Evolutionary conservation across 306 rosid genomes (phyloP).

Genomic region (Cyclanthera cordifolia): DNA sequence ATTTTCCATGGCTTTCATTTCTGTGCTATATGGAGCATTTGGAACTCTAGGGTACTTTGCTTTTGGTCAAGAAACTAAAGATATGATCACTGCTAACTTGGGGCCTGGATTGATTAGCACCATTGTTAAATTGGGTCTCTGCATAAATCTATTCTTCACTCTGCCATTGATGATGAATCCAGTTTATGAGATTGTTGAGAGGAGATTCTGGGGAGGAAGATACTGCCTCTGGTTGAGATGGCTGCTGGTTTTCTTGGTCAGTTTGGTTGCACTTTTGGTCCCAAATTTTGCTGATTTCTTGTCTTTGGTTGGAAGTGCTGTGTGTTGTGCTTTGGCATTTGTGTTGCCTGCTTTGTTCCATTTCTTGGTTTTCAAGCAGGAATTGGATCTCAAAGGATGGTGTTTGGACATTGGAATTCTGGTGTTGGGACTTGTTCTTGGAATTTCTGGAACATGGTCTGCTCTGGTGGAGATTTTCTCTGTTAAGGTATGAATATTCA

Average conservation of each 20-base stretch:
- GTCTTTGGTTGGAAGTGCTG: slow-evolving; percentile 43
- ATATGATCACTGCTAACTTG: slow-evolving; percentile 34
- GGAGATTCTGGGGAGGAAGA: slow-evolving; percentile 33
- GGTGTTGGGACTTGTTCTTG: slow-evolving; percentile 31
- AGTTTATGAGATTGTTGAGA: slow-evolving; percentile 40
- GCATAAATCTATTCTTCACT: slow-evolving; percentile 40
- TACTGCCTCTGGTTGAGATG: slow-evolving; percentile 39
- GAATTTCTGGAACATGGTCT: slow-evolving; percentile 37
- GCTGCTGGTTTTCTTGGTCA: slow-evolving; percentile 33
- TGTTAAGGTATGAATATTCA: slow-evolving; percentile 6
- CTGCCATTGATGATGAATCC: slow-evolving; percentile 56
- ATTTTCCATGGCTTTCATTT: slow-evolving; percentile 31
- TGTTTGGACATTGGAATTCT: slow-evolving; percentile 24
- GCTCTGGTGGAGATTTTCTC: slow-evolving; percentile 32
- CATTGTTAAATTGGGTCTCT: slow-evolving; percentile 35
- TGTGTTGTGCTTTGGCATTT: slow-evolving; percentile 41
- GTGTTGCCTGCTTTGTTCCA: slow-evolving; percentile 48
- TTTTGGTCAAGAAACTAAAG: slow-evolving; percentile 34
- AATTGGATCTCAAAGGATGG: slow-evolving; percentile 25
- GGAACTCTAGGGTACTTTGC: slow-evolving; percentile 43
- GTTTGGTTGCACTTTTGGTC: slow-evolving; percentile 35
- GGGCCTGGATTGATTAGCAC: slow-evolving; percentile 28
- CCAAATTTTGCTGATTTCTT: slow-evolving; percentile 47
- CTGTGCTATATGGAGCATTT: slow-evolving; percentile 29
- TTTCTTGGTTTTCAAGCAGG: slow-evolving; percentile 30